Conservation (phyloP, 1,284 basidiomycete genomes). For the Neolentinus lepideus region DNA sequence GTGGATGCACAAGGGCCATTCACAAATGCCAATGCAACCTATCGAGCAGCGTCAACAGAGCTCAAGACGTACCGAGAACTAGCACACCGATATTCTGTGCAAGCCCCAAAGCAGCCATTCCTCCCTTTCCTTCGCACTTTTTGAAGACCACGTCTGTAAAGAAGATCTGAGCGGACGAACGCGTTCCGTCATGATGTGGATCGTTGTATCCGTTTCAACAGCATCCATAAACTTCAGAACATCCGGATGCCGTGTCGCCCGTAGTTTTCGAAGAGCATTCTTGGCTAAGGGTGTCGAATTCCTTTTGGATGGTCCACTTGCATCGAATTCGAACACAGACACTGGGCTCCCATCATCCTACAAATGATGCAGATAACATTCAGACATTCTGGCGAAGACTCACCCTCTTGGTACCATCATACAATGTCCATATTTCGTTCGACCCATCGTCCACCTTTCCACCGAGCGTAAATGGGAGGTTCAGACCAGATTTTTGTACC, state of each 20-base stretch:
- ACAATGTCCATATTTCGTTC: constrained; percentile 72
- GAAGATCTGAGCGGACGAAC: constrained; percentile 73
- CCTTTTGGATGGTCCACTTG: constrained; percentile 51
- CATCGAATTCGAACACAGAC: constrained; percentile 88
- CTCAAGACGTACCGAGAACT: neutral
- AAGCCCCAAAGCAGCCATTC: constrained; percentile 96
- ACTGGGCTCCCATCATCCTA: constrained; percentile 85
- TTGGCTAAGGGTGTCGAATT: constrained; percentile 73
- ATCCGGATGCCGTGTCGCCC: constrained; percentile 92
- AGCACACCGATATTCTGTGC: constrained; percentile 79
- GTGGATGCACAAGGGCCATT: constrained; percentile 83
- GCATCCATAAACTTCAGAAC: constrained; percentile 93
- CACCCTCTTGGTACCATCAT: constrained; percentile 86
- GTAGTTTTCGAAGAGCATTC: constrained; percentile 87
- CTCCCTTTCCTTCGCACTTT: constrained; percentile 58
- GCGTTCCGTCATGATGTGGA: constrained; percentile 94
- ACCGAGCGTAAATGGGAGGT: constrained; percentile 85
- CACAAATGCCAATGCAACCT: constrained; percentile 89
- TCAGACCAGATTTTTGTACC: constrained; percentile 86
- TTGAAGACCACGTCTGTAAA: constrained; percentile 58
- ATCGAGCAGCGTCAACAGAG: constrained; percentile 9
- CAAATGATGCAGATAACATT: neutral
- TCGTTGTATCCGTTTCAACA: constrained; percentile 79
- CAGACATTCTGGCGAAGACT: constrained; percentile 16
- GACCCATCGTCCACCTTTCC: constrained; percentile 66